These are phyloP conservation scores for Phlyctochytrium arcticum DNA, from an alignment of 192 early-diverging fungal species.

Conservation along the genomic window DNA sequence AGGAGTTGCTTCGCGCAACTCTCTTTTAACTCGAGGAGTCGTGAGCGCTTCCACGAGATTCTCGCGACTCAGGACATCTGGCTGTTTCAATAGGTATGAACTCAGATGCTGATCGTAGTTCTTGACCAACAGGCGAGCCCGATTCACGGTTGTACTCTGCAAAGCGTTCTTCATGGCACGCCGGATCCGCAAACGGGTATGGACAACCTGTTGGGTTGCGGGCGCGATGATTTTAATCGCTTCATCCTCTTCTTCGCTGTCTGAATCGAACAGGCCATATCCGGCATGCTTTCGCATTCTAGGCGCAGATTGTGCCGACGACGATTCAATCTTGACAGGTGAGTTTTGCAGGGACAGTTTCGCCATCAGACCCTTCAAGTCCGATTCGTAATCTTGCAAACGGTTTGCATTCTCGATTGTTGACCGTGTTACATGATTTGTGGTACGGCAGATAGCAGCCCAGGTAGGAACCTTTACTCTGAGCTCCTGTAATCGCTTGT, in stretches of 20 bases:
- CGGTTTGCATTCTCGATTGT: not conserved
- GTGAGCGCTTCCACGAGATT: no score
- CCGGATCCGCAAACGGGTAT: no score
- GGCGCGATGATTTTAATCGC: not conserved
- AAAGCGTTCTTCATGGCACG: no score
- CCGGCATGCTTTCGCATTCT: not conserved
- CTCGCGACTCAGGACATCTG: no score
- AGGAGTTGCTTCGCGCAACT: no score
- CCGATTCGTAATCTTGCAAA: not conserved
- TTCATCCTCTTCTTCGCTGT: conserved; percentile 1
- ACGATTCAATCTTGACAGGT: not conserved
- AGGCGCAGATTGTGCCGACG: not conserved
- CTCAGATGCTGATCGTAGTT: no score
- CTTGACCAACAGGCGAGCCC: no score
- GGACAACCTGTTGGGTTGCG: no score
- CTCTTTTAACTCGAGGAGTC: no score
- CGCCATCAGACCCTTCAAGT: not conserved
- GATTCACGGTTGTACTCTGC: no score
- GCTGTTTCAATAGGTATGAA: no score
- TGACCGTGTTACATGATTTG: conserved; percentile 8
- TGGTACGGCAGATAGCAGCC: conserved; percentile 11
- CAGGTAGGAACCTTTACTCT: not conserved
- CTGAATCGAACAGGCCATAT: not conserved
- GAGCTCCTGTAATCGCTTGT: not conserved
- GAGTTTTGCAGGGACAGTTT: not conserved